Conservation (phyloP, 306 rosid species). For the Cucurbita maxima region DNA sequence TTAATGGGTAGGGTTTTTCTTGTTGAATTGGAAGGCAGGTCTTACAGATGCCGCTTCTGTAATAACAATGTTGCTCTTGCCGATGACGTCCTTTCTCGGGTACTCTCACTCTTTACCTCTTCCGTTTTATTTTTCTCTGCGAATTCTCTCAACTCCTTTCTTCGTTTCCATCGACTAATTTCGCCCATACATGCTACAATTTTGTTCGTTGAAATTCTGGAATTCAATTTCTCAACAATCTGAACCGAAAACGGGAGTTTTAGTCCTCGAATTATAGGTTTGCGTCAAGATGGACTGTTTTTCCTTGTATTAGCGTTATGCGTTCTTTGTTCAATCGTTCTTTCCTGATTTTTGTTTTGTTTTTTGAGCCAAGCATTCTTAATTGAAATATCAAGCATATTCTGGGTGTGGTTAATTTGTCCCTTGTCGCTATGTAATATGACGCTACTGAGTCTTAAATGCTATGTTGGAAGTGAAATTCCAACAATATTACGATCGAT, state of each 20-base stretch:
- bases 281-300: background rate
- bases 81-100: conserved; percentile 57
- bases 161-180: no score
- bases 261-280: background rate
- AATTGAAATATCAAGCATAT: background rate
- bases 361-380: background rate
- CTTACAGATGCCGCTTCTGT: conserved; percentile 48
- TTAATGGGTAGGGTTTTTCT: conserved; percentile 62
- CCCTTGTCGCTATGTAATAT: background rate
- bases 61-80: conserved; percentile 45
- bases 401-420: background rate
- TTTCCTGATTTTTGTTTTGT: background rate
- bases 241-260: background rate
- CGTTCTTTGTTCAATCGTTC: background rate
- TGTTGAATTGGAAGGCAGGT: conserved; percentile 65
- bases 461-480: background rate
- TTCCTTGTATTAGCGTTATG: background rate
- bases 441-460: background rate
- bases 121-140: background rate
- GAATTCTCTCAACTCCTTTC: background rate
- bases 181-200: background rate
- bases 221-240: background rate
- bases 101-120: conserved; percentile 9
- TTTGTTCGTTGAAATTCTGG: background rate
- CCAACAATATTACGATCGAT: background rate